These are phyloP conservation scores for Sporormia fimetaria DNA, from an alignment of 495 filamentous ascomycete genomes.

Conservation along the genomic window DNA sequence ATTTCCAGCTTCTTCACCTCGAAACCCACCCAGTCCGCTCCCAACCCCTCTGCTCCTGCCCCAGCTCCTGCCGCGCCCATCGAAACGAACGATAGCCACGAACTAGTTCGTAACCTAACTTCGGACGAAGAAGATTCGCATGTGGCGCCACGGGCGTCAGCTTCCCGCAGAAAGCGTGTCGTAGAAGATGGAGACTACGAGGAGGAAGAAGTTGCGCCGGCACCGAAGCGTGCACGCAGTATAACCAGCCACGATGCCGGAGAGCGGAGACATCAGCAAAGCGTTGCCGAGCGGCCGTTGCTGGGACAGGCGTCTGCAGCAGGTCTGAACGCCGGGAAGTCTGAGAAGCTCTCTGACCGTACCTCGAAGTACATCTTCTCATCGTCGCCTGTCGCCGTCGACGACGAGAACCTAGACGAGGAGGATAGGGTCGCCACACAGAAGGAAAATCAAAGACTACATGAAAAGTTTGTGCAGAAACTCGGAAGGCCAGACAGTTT, in stretches of 20 bases:
- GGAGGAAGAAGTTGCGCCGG: constrained; percentile 27
- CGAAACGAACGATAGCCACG: not conserved
- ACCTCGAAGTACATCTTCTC: constrained; percentile 43
- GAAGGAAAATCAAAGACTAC: constrained; percentile 55
- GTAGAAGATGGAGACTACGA: constrained; percentile 10
- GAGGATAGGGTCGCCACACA: constrained; percentile 31
- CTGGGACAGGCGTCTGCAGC: constrained; percentile 18
- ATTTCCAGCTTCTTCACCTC: constrained; percentile 80
- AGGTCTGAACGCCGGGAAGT: constrained; percentile 17
- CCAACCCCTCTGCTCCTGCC: constrained; percentile 9
- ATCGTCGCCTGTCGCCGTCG: constrained; percentile 31
- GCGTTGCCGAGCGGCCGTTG: not conserved
- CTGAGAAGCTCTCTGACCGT: constrained; percentile 25
- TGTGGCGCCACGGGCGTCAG: not conserved
- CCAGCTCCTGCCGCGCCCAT: constrained; percentile 14
- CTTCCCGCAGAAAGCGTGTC: constrained; percentile 6
- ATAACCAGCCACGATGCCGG: constrained; percentile 14
- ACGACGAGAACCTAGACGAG: constrained; percentile 39
- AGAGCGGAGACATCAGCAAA: constrained; percentile 3
- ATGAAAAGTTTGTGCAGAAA: constrained; percentile 80
- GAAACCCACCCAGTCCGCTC: constrained; percentile 36
- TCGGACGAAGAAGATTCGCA: constrained; percentile 12
- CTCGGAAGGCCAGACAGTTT: constrained; percentile 75
- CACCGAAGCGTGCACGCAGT: constrained; percentile 30
- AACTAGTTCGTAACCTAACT: not conserved